A percentile compares a stretch with the other conserved stretches of the same genome.
Evolutionary conservation across 768 basidiomycete genomes (phyloP).

Genomic region (Pilatotrama ljubarskyi): DNA sequence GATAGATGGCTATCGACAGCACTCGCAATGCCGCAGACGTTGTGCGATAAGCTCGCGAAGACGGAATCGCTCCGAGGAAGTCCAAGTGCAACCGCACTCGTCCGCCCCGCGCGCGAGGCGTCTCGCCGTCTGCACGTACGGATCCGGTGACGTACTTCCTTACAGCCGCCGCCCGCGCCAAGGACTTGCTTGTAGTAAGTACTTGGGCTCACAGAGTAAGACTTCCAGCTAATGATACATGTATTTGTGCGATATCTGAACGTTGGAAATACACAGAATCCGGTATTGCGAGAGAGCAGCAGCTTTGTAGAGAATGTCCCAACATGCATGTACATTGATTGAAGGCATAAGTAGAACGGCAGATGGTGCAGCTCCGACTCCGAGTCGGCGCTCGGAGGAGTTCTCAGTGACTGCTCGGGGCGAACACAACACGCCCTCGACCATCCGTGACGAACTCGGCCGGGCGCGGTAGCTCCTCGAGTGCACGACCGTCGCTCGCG

Average conservation of each 20-base stretch:
- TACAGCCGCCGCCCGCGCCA: too few species aligned
- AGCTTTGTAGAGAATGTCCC: background rate
- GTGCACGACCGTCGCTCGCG: background rate
- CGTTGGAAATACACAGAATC: background rate
- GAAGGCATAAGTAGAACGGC: background rate
- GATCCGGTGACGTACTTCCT: too few species aligned
- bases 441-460: conserved; percentile 17
- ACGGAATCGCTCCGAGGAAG: background rate
- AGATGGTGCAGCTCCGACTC: background rate
- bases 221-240: background rate
- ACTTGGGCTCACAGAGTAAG: too few species aligned
- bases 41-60: background rate
- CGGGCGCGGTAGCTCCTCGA: background rate
- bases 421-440: conserved; percentile 17
- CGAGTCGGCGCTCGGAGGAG: too few species aligned
- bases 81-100: background rate
- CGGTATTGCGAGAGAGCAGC: background rate
- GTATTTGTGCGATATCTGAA: background rate
- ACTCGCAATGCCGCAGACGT: background rate
- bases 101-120: background rate
- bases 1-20: too few species aligned
- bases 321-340: background rate
- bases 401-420: background rate
- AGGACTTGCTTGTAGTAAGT: too few species aligned
- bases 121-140: background rate